Conservation (phyloP, 805 yeast species). For the Kuraishia capsulata region DNA sequence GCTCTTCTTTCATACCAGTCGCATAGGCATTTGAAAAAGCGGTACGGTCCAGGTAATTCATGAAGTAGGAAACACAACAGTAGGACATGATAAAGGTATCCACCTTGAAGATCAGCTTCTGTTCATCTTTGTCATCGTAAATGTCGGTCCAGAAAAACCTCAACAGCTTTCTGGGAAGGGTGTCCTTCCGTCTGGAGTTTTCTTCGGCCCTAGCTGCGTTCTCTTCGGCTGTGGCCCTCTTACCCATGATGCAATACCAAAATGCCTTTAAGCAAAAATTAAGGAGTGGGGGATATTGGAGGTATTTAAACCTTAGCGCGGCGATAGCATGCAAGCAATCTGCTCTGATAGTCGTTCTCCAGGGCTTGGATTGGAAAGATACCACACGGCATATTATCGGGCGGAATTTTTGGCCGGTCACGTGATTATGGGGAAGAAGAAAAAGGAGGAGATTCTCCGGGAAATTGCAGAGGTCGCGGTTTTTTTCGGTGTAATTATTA, state of each 20-base stretch:
- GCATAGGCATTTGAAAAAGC: conserved; percentile 61
- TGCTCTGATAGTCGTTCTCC: too few species aligned
- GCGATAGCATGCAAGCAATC: too few species aligned
- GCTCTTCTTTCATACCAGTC: conserved; percentile 50
- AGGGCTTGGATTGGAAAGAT: too few species aligned
- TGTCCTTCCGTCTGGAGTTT: background rate
- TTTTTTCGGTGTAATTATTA: too few species aligned
- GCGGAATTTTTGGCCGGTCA: too few species aligned
- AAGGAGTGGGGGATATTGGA: background rate
- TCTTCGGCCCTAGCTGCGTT: background rate
- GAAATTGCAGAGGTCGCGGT: too few species aligned
- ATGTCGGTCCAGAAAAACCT: background rate
- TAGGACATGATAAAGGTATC: conserved; percentile 42
- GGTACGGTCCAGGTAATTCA: conserved; percentile 53
- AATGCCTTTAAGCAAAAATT: background rate
- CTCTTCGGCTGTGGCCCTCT: too few species aligned
- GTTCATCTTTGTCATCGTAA: conserved; percentile 16
- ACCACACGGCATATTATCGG: too few species aligned
- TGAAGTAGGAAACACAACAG: conserved; percentile 49
- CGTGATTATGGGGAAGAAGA: too few species aligned
- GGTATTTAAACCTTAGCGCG: background rate
- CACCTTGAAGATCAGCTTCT: conserved; percentile 38
- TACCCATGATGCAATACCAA: background rate
- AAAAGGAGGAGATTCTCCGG: too few species aligned
- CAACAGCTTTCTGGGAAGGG: background rate